phyloP scores from a whole-genome alignment of 2,329 filamentous ascomycete genomes.

The Thelonectria rubi region DNA sequence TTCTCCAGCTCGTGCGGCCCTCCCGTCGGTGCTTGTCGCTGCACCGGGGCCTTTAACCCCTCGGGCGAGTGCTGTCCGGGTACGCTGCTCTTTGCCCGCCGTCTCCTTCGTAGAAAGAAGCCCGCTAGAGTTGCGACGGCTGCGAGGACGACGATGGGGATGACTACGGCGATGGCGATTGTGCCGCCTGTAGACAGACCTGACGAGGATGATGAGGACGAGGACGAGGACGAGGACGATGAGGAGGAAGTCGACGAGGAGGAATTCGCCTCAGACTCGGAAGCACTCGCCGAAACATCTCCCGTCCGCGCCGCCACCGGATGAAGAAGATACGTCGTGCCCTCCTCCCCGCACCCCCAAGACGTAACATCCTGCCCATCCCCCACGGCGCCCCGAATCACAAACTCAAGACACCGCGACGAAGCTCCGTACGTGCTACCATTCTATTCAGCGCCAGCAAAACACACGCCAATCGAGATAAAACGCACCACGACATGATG shows the following conservation, averaged over 20 bases:
- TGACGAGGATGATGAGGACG: not conserved
- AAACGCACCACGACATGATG: constrained; percentile 9
- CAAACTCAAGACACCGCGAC: not conserved
- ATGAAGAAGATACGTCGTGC: not conserved
- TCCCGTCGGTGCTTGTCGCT: not conserved
- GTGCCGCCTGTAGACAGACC: not conserved
- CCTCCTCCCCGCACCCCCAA: constrained; percentile 7
- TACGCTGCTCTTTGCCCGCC: not conserved
- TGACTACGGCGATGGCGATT: constrained; percentile 6
- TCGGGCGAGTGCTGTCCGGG: not conserved
- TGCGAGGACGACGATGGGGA: not conserved
- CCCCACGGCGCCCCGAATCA: not conserved
- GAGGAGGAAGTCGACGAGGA: too few relatives aligned
- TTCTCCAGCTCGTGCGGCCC: not conserved
- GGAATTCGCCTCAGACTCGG: too few relatives aligned
- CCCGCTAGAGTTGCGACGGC: not conserved
- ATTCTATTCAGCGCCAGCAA: not conserved
- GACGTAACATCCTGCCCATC: constrained; percentile 15
- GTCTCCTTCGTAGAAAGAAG: not conserved
- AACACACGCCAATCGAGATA: not conserved
- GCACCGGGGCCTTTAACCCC: not conserved
- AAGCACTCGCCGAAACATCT: not conserved
- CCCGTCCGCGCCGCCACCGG: constrained; percentile 1
- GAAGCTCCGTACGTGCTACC: constrained; percentile 8
- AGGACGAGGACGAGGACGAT: not conserved